Evolutionary conservation across 495 filamentous ascomycete genomes (phyloP).

Genomic region (Lichina pygmaea): DNA sequence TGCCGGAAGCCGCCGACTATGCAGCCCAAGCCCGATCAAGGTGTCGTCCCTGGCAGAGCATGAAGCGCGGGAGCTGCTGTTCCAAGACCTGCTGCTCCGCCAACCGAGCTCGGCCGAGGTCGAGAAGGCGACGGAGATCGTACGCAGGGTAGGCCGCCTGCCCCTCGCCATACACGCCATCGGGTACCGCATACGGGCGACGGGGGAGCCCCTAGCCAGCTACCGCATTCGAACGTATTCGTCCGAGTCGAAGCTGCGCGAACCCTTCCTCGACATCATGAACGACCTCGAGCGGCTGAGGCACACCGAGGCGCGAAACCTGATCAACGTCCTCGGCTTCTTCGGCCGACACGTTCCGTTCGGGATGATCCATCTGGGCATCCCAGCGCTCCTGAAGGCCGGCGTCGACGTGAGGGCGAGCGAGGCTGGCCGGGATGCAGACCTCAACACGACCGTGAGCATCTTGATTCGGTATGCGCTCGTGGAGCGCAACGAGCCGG

Average conservation of each 20-base stretch:
- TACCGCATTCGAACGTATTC: constrained; percentile 24
- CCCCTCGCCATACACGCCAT: constrained; percentile 60
- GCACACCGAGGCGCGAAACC: constrained; percentile 29
- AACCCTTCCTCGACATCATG: constrained; percentile 19
- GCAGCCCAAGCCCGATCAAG: constrained; percentile 46
- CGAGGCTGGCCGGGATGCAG: constrained; percentile 21
- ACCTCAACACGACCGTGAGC: constrained; percentile 40
- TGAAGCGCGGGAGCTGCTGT: constrained; percentile 28
- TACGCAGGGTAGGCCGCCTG: constrained; percentile 39
- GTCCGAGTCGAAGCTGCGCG: constrained; percentile 35
- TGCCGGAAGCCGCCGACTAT: constrained; percentile 37
- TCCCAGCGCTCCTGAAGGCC: constrained; percentile 23
- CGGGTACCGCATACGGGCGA: constrained; percentile 45
- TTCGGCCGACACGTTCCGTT: constrained; percentile 51
- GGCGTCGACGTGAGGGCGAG: constrained; percentile 22
- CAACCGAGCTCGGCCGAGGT: constrained; percentile 26
- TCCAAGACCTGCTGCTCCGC: constrained; percentile 25
- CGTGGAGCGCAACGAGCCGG: constrained; percentile 33
- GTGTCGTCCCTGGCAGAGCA: constrained; percentile 30
- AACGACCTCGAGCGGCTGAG: constrained; percentile 32
- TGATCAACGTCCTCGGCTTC: constrained; percentile 51
- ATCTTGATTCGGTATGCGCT: constrained; percentile 44
- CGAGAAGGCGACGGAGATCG: constrained; percentile 33
- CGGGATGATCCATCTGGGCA: constrained; percentile 42
- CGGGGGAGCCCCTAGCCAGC: constrained; percentile 37